Evolutionary conservation across 2,329 filamentous ascomycete species (phyloP).

Genomic region (Penicillium sp.): DNA sequence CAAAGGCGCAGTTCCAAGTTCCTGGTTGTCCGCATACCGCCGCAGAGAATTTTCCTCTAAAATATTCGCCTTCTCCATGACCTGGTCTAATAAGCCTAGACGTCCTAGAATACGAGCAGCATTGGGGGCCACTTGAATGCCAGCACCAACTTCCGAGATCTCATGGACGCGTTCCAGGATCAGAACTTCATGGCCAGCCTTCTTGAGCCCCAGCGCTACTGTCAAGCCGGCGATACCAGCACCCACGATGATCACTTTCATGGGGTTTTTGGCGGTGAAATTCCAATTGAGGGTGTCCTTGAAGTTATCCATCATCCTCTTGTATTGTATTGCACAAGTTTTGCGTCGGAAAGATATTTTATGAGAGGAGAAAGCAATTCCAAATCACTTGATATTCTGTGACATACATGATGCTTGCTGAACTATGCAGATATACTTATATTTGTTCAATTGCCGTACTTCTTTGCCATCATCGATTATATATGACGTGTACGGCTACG

Average conservation of each 20-base stretch:
- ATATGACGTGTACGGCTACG: too few relatives aligned
- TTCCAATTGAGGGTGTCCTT: not conserved
- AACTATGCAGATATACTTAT: too few relatives aligned
- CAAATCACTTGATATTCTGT: too few relatives aligned
- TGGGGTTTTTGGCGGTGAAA: not conserved
- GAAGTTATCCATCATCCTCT: too few relatives aligned
- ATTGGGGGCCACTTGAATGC: not conserved
- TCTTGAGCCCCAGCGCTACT: not conserved
- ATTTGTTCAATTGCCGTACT: too few relatives aligned
- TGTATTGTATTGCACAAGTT: too few relatives aligned
- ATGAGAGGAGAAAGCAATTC: too few relatives aligned
- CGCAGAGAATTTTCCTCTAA: not conserved
- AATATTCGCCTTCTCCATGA: not conserved
- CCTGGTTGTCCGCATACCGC: not conserved
- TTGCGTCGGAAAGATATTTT: too few relatives aligned
- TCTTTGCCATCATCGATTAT: too few relatives aligned
- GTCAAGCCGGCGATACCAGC: not conserved
- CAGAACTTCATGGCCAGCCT: not conserved
- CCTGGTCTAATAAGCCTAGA: not conserved
- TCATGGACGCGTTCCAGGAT: not conserved
- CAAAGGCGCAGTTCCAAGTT: not conserved
- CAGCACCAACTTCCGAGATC: not conserved
- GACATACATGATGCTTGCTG: too few relatives aligned
- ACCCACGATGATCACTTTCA: not conserved
- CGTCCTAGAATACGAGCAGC: not conserved